Base-by-base conservation (phyloP, 2,329 filamentous ascomycete genomes). In the Calycina marina region DNA sequence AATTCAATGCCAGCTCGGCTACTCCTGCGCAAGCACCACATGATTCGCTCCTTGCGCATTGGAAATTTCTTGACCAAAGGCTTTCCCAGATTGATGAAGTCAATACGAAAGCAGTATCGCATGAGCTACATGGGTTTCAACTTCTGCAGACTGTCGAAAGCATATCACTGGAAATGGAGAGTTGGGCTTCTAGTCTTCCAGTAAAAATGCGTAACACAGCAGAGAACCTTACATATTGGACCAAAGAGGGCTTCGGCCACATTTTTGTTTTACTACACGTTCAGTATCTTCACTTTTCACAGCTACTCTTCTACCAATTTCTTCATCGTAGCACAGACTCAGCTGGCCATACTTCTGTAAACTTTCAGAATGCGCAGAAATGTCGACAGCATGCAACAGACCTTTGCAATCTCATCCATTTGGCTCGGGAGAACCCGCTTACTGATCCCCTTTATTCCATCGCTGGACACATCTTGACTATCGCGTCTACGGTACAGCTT, bases 251-350 rank as follows among this genome's bases (percentile, higher is more conserved):
- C 2, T 51, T 62, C 3, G 61, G 61, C 3, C 50, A 56, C 4
- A 51, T 56, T 13, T 64, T 62, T 32, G 55, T 59, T 2, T 58
- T 58, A 1, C 49, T 65, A 2, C 58, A 65, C 37, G 44, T 65
- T 2, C 59, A 60, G 3, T 63, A 62, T 36, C 58, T 64, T 30
- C 55, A 65, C 41, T 63, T 58, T 37, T 52, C 54, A 4, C 56
- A 61, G 31, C 49, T 65, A n/a, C 53, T 66, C 4, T 62, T 58
- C 44, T 65, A 63, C 36, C 59, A 58, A 31, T 64, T 60, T 39
- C 50, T 65, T 1, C 53, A 56, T 27, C 47, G 52, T 14, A 45
- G 51, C 15, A 40, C 42, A 4, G n/a, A n/a, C n/a, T n/a, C n/a
- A n/a, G n/a, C n/a, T n/a, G n/a, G n/a, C n/a, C 40, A 44, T 17